Evolutionary conservation across 495 filamentous ascomycete species (phyloP).

Genomic region (Xylaria castorea): DNA sequence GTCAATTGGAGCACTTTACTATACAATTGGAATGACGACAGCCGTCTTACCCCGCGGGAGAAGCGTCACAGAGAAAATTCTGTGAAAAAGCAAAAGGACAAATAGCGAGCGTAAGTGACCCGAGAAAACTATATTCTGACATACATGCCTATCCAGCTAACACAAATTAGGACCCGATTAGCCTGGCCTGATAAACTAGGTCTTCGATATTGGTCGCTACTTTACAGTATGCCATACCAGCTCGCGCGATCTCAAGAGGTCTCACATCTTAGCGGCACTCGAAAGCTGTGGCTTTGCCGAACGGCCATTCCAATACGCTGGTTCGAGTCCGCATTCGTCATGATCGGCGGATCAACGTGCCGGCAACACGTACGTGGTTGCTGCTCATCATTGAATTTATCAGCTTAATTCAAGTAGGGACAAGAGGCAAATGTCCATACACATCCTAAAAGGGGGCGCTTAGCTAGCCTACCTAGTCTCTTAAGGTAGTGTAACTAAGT

Average conservation of each 20-base stretch:
- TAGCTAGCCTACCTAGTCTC: not conserved
- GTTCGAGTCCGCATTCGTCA: constrained; percentile 1
- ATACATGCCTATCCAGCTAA: constrained; percentile 8
- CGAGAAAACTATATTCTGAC: constrained; percentile 20
- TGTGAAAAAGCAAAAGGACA: not conserved
- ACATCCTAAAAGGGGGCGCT: not conserved
- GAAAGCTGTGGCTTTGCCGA: not conserved
- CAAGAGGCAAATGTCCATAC: not conserved
- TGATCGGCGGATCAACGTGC: not conserved
- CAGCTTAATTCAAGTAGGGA: not conserved
- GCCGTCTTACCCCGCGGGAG: constrained; percentile 6
- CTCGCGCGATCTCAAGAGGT: not conserved
- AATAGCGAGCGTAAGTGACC: not conserved
- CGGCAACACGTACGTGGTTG: not conserved
- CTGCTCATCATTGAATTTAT: not conserved
- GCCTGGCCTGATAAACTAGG: not conserved
- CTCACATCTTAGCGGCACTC: not conserved
- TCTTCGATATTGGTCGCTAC: not conserved
- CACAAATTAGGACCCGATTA: not conserved
- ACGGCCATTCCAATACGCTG: not conserved
- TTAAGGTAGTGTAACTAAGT: not conserved
- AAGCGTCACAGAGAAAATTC: not conserved
- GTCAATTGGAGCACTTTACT: not conserved
- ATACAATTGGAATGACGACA: not conserved
- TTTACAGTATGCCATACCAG: not conserved